These are phyloP conservation scores for Chenopodium suecicum DNA, from an alignment of 148 eudicot species.

Conservation along the genomic window DNA sequence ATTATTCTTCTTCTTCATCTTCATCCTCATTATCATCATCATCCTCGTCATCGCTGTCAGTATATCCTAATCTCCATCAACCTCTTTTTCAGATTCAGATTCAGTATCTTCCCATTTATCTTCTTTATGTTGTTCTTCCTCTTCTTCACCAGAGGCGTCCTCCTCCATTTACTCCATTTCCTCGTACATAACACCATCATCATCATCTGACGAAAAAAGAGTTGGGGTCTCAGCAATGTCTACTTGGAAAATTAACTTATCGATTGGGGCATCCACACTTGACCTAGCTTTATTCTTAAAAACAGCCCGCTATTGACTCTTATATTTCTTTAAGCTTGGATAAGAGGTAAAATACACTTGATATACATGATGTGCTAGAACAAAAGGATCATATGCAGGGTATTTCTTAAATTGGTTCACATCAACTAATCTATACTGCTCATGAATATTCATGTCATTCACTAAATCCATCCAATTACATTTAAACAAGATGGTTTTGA, in stretches of 20 bases:
- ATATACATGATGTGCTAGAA: too few species aligned
- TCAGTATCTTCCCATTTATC: neutral
- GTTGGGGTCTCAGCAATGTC: too few species aligned
- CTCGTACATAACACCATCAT: neutral
- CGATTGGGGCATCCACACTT: neutral
- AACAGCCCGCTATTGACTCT: neutral
- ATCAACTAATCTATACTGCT: too few species aligned
- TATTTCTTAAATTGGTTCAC: too few species aligned
- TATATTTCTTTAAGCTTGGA: neutral
- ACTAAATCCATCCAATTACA: too few species aligned
- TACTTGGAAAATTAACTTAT: too few species aligned
- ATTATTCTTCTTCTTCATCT: neutral
- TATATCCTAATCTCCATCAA: neutral
- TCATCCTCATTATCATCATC: neutral
- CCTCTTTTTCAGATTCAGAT: neutral
- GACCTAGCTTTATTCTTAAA: conserved; percentile 6
- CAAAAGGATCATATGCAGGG: too few species aligned
- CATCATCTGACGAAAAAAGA: neutral
- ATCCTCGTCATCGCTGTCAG: neutral
- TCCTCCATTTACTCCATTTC: neutral
- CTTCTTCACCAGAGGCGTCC: neutral
- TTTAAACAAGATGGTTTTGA: too few species aligned
- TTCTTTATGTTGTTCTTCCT: neutral
- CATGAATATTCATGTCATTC: too few species aligned
- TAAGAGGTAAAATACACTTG: conserved; percentile 13